These are phyloP conservation scores for Phytophthora pinifolia DNA, from an alignment of 352 stramenopile genomes.

Conservation along the genomic window DNA sequence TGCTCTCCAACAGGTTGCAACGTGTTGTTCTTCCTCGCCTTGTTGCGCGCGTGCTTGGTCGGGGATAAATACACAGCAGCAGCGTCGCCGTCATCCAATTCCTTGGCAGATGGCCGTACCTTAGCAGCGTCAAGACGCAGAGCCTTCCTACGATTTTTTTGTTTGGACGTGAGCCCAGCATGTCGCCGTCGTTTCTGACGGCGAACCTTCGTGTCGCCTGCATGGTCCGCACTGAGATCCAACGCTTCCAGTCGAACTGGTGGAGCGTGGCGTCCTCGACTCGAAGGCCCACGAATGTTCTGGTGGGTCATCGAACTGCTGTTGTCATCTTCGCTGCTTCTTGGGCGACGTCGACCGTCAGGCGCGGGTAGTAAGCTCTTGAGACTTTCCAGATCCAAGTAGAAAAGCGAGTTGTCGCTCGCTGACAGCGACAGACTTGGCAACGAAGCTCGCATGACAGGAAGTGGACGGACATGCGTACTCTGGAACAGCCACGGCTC, in stretches of 20 bases:
- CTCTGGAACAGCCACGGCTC: slow-evolving; percentile 80
- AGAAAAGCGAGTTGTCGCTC: slow-evolving; percentile 51
- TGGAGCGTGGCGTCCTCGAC: slow-evolving; percentile 19
- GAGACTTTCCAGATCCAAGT: slow-evolving; percentile 65
- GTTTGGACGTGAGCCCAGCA: slow-evolving; percentile 12
- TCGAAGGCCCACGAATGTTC: slow-evolving; percentile 4
- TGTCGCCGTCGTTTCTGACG: slow-evolving; percentile 15
- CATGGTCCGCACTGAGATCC: slow-evolving; percentile 13
- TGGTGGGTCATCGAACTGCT: slow-evolving; percentile 1
- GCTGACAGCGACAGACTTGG: slow-evolving; percentile 22
- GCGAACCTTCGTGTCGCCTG: slow-evolving; percentile 4
- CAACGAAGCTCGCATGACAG: slow-evolving; percentile 10
- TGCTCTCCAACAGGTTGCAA: slow-evolving; percentile 5
- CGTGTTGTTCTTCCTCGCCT: slow-evolving; percentile 21
- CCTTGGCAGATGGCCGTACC: slow-evolving; percentile 28
- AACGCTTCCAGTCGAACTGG: slow-evolving; percentile 51
- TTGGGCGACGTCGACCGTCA: slow-evolving; percentile 19
- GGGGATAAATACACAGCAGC: slow-evolving; percentile 13
- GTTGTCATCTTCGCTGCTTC: slow-evolving; percentile 25
- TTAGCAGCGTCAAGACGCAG: slow-evolving; percentile 45
- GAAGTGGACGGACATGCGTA: slow-evolving; percentile 35
- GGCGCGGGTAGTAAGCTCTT: slow-evolving; percentile 52
- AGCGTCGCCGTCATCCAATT: slow-evolving; percentile 13
- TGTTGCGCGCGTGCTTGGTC: slow-evolving; percentile 8
- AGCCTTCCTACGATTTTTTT: slow-evolving; percentile 43